These are phyloP conservation scores for Diaporthe citriasiana DNA, from an alignment of 2,329 filamentous ascomycete species.

Conservation along the genomic window DNA sequence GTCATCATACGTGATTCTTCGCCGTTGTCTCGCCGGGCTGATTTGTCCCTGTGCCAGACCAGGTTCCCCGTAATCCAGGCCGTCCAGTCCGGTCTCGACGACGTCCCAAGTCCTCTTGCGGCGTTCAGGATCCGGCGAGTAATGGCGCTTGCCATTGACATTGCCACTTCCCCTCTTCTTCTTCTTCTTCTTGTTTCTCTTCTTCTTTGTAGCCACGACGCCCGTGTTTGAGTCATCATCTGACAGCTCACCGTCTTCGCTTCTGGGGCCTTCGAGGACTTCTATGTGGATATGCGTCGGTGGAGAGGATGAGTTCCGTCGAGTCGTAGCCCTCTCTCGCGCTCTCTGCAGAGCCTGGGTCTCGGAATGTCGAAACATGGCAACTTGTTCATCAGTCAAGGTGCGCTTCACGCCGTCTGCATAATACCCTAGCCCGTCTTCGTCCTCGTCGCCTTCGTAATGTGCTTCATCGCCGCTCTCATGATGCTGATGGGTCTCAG, in stretches of 20 bases:
- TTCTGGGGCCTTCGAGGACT: constrained; percentile 36
- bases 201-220: constrained; percentile 51
- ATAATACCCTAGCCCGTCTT: constrained; percentile 84
- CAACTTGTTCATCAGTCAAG: constrained; percentile 90
- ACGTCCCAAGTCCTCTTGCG: constrained; percentile 78
- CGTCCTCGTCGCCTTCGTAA: constrained; percentile 59
- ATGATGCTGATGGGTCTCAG: constrained; percentile 49
- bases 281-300: not conserved
- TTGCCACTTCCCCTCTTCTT: constrained; percentile 54
- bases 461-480: constrained; percentile 51
- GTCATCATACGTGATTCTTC: constrained; percentile 64
- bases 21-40: constrained; percentile 55
- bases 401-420: constrained; percentile 88
- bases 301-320: constrained; percentile 20
- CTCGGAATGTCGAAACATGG: constrained; percentile 91
- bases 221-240: constrained; percentile 46
- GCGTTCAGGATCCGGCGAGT: constrained; percentile 70
- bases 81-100: constrained; percentile 72
- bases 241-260: constrained; percentile 44
- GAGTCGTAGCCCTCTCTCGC: constrained; percentile 52
- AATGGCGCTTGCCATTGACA: constrained; percentile 54
- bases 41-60: constrained; percentile 45
- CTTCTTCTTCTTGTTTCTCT: constrained; percentile 48
- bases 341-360: constrained; percentile 78
- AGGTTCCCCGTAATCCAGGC: constrained; percentile 71